Percentiles rank a stretch among this genome's conserved stretches.
Conservation (phyloP, 495 filamentous ascomycete species). For the Trichocladium uniseriatum region DNA sequence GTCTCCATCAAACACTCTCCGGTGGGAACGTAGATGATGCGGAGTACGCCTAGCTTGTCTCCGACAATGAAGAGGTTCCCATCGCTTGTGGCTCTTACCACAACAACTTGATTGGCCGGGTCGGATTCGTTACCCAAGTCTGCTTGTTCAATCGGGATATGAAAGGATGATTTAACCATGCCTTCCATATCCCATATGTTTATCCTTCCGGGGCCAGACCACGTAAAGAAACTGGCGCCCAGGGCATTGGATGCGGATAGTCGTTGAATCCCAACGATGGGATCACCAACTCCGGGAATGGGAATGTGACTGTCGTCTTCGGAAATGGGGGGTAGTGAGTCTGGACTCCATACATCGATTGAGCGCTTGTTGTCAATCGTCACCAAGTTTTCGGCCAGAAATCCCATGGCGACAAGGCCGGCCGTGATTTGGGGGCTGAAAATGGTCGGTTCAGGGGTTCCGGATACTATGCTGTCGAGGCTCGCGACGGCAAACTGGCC, state of each 20-base stretch:
- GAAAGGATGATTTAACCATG: slow-evolving; percentile 50
- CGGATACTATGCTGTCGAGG: slow-evolving; percentile 32
- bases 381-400: slow-evolving; percentile 56
- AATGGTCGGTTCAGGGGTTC: slow-evolving; percentile 19
- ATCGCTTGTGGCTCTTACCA: slow-evolving; percentile 50
- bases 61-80: slow-evolving; percentile 65
- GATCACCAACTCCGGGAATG: slow-evolving; percentile 64
- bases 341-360: slow-evolving; percentile 54
- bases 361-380: slow-evolving; percentile 65
- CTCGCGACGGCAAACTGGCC: slow-evolving; percentile 34
- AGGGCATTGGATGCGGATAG: slow-evolving; percentile 47
- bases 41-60: slow-evolving; percentile 74
- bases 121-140: slow-evolving; percentile 46
- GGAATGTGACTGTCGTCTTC: slow-evolving; percentile 30
- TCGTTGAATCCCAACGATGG: slow-evolving; percentile 64
- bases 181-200: slow-evolving; percentile 76
- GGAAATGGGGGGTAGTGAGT: slow-evolving; percentile 24
- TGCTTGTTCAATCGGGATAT: slow-evolving; percentile 59
- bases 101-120: slow-evolving; percentile 64
- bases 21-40: slow-evolving; percentile 42
- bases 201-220: slow-evolving; percentile 68
- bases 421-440: slow-evolving; percentile 20
- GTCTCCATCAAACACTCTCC: slow-evolving; percentile 51
- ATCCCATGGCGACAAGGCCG: slow-evolving; percentile 56
- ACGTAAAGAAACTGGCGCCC: slow-evolving; percentile 72